A percentile compares a stretch with the other conserved stretches of the same genome.
These are phyloP conservation scores for Alternaria consortialis DNA, from an alignment of 2,329 filamentous ascomycete species.

Conservation along the genomic window DNA sequence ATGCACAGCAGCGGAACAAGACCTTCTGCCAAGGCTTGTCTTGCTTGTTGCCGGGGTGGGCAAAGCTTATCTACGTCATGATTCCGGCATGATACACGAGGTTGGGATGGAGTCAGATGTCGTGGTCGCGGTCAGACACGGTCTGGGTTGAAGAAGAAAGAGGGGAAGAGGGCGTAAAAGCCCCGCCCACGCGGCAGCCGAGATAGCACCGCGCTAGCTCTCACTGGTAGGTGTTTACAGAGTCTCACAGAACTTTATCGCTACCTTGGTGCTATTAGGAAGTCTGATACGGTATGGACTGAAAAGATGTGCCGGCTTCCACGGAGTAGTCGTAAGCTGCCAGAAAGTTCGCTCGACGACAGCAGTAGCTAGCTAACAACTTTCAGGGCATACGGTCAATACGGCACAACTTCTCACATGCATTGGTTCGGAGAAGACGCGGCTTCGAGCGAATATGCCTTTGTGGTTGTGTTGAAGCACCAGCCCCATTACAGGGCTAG, in stretches of 20 bases:
- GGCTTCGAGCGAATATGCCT: not conserved
- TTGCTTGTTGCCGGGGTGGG: constrained; percentile 17
- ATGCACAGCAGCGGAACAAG: constrained; percentile 23
- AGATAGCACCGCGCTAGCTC: constrained; percentile 4
- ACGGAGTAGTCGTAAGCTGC: not conserved
- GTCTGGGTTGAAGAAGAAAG: constrained; percentile 10
- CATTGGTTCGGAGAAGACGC: not conserved
- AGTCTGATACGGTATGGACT: not conserved
- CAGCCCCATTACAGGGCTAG: not conserved
- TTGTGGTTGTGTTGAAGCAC: not conserved
- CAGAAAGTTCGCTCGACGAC: not conserved
- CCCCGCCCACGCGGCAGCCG: not conserved
- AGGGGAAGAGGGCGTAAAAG: constrained; percentile 6
- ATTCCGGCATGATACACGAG: not conserved
- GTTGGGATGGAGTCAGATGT: not conserved
- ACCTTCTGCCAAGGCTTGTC: constrained; percentile 13
- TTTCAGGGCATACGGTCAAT: not conserved
- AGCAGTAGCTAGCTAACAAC: not conserved
- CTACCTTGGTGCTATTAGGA: not conserved
- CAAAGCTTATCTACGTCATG: constrained; percentile 36
- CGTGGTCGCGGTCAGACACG: not conserved
- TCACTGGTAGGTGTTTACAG: not conserved
- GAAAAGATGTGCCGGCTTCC: not conserved
- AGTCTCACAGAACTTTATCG: not conserved
- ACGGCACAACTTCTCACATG: not conserved